These are phyloP conservation scores for Elongisporangium undulatum DNA, from an alignment of 352 stramenopile species.

Conservation along the genomic window DNA sequence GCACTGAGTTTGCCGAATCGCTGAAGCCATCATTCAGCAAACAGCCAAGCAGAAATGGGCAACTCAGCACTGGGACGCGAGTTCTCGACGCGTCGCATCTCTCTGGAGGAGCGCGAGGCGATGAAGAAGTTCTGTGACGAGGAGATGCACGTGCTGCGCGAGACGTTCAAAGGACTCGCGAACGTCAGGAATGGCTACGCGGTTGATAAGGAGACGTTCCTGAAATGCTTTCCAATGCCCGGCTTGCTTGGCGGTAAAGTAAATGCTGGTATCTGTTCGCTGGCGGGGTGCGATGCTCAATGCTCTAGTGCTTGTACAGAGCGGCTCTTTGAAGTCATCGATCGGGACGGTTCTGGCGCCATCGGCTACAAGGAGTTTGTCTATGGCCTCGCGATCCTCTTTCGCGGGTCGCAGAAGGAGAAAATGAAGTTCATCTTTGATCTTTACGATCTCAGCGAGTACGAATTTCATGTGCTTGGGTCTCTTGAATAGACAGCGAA, in stretches of 20 bases:
- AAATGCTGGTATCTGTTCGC: not conserved
- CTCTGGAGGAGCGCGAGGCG: constrained; percentile 51
- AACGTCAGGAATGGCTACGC: constrained; percentile 52
- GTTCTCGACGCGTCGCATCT: constrained; percentile 42
- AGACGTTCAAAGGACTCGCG: constrained; percentile 77
- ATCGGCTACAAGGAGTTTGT: constrained; percentile 93
- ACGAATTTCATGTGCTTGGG: constrained; percentile 1
- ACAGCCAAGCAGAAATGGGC: constrained; percentile 27
- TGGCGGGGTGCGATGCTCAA: not conserved
- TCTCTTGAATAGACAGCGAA: not conserved
- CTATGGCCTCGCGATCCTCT: constrained; percentile 81
- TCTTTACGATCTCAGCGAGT: constrained; percentile 89
- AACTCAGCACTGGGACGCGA: constrained; percentile 58
- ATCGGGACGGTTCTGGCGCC: constrained; percentile 83
- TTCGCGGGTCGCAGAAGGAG: constrained; percentile 83
- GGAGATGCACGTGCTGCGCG: constrained; percentile 70
- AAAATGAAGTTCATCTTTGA: constrained; percentile 94
- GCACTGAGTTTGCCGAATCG: not conserved
- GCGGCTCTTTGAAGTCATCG: constrained; percentile 90
- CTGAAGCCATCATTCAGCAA: not conserved
- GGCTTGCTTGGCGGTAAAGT: constrained; percentile 78
- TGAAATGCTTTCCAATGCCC: constrained; percentile 91
- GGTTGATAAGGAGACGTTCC: constrained; percentile 92
- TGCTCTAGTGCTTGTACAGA: constrained; percentile 27
- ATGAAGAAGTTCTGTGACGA: constrained; percentile 77